These are phyloP conservation scores for Isabelozyma gotoi DNA, from an alignment of 805 yeast species.

Conservation along the genomic window DNA sequence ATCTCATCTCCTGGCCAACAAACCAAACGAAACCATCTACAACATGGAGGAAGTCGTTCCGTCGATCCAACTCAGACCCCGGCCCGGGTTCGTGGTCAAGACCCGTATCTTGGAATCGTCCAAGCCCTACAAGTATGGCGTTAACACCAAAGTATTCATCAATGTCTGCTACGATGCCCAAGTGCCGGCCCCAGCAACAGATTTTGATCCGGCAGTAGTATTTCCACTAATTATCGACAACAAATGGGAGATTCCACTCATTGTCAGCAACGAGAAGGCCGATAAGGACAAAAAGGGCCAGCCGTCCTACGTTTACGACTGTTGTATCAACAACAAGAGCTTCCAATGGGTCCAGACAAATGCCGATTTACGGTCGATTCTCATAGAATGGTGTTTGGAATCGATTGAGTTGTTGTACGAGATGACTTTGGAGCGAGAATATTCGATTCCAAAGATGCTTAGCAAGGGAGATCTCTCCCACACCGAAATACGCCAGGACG, in stretches of 20 bases:
- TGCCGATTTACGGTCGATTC: slow-evolving; percentile 57
- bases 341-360: slow-evolving; percentile 62
- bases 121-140: slow-evolving; percentile 18
- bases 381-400: slow-evolving; percentile 84
- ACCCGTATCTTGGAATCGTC: slow-evolving; percentile 46
- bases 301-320: slow-evolving; percentile 68
- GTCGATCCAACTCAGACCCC: slow-evolving; percentile 44
- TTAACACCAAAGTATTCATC: slow-evolving; percentile 67
- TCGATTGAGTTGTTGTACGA: slow-evolving; percentile 59
- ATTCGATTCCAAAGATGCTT: slow-evolving; percentile 67
- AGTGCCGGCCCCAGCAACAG: slow-evolving; percentile 61
- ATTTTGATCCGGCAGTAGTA: slow-evolving; percentile 56
- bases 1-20: too few relatives aligned
- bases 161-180: slow-evolving; percentile 68
- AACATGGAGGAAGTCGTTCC: slow-evolving; percentile 5
- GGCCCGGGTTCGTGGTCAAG: slow-evolving; percentile 74
- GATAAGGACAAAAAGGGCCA: slow-evolving; percentile 71
- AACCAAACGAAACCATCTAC: slow-evolving; percentile 4
- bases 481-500: slow-evolving; percentile 46
- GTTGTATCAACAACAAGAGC: slow-evolving; percentile 68
- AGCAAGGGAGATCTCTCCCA: slow-evolving; percentile 61
- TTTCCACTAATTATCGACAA: slow-evolving; percentile 65
- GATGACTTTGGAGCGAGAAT: slow-evolving; percentile 59
- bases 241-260: slow-evolving; percentile 84
- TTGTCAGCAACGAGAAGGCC: slow-evolving; percentile 57